Base-by-base conservation (phyloP, 768 basidiomycete species). In the Sarcomyxa edulis region DNA sequence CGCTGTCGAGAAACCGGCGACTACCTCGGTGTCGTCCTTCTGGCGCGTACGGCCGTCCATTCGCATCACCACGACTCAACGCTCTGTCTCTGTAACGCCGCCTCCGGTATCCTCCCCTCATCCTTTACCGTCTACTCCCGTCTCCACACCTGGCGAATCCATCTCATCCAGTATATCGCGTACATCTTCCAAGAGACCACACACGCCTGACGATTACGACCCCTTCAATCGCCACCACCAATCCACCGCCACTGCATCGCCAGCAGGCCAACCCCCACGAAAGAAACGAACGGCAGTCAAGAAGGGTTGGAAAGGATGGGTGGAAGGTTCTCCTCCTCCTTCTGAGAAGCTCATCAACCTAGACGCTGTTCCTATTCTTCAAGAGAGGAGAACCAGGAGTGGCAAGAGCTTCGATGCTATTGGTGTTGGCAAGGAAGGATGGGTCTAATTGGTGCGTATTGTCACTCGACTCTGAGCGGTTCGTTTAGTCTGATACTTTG, bases 251-350 rank as follows among this genome's bases (percentile, higher is more conserved):
- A 30, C 52, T 46, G 45, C 56, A 14, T 46, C 55, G 8, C 50
- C 51, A 18, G 54, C 49, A 19, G 63, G 35, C 19, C n/a, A 25
- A 9, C 37, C 41, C 12, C 58, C 58, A n/a, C 70, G 72, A 31
- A 73, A 69, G 57, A 85, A 76, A 66, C 80, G 81, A 48, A 64
- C 71, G 30, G 70, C 80, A 0, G 80, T 73, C 24, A 80, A 72
- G 61, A 90, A 90, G 58, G 87, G 87, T 12, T 90, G 87, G 87
- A 90, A 90, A 66, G 87, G 87, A 26, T 90, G 87, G 87, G 83
- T 90, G 15, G 87, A 88, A 65, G 86, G 85, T 48, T 87, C 85
- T 15, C 84, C 84, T 18, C 77, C 78, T 37, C 83, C 87, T 15
- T 85, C 84, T 11, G 74, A 79, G 50, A 88, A 87, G 58, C 65